Evolutionary conservation across 148 eudicot species (phyloP).

Genomic region (Gaultheria prostrata): DNA sequence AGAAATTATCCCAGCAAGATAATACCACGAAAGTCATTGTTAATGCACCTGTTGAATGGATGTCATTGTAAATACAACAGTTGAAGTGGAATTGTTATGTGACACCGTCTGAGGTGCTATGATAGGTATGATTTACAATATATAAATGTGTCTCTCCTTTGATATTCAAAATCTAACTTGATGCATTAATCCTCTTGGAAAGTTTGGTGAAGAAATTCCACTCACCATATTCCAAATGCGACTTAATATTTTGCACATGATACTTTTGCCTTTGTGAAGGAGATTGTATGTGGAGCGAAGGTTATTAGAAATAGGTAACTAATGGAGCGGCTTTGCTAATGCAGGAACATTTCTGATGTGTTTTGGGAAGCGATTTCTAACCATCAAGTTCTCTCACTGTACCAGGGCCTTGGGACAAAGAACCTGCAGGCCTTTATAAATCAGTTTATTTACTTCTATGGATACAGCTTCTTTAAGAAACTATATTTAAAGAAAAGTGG

Average conservation of each 20-base stretch:
- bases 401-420: conserved; percentile 93
- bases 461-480: conserved; percentile 85
- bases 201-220: neutral
- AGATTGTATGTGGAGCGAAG: neutral
- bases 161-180: neutral
- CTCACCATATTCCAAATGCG: neutral
- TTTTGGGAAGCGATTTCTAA: conserved; percentile 77
- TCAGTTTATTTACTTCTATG: conserved; percentile 84
- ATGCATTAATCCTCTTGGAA: neutral
- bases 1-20: no score
- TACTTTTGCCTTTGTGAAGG: neutral
- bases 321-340: conserved; percentile 8
- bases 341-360: conserved; percentile 85
- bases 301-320: conserved; percentile 1
- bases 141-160: neutral
- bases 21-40: neutral
- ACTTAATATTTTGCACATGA: neutral
- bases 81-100: neutral
- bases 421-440: conserved; percentile 82
- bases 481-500: conserved; percentile 71
- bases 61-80: no score
- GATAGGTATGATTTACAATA: neutral
- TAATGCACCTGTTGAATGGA: neutral
- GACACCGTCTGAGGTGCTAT: neutral
- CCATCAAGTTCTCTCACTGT: conserved; percentile 67